Evolutionary conservation across 2,329 filamentous ascomycete genomes (phyloP).

Genomic region (Diaporthe velutina): DNA sequence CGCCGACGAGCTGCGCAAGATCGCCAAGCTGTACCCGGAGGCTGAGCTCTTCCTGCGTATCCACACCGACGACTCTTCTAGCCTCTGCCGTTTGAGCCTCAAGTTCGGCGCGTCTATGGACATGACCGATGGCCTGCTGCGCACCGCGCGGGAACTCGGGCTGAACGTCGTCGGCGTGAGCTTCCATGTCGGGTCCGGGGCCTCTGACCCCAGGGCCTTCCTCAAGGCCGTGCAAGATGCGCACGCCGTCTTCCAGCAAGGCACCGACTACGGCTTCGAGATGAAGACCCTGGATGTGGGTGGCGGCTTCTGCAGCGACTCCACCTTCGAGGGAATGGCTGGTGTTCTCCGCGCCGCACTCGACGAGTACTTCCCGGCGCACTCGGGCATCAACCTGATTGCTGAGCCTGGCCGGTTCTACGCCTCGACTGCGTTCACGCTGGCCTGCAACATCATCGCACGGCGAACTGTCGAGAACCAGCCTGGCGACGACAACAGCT

Average conservation of each 20-base stretch:
- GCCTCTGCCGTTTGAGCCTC: conserved; percentile 93
- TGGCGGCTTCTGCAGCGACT: conserved; percentile 88
- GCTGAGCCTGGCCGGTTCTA: conserved; percentile 98
- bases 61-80: conserved; percentile 94
- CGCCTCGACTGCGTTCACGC: conserved; percentile 90
- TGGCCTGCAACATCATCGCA: conserved; percentile 96
- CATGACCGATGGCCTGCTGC: conserved; percentile 80
- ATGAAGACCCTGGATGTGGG: conserved; percentile 94
- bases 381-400: conserved; percentile 82
- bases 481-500: conserved; percentile 71
- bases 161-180: conserved; percentile 96
- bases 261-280: conserved; percentile 79
- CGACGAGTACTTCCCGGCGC: conserved; percentile 87
- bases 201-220: conserved; percentile 93
- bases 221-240: conserved; percentile 92
- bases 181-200: conserved; percentile 97
- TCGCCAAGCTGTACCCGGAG: conserved; percentile 88
- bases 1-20: conserved; percentile 96
- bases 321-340: conserved; percentile 90
- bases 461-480: conserved; percentile 88
- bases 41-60: conserved; percentile 96
- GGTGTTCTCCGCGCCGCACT: conserved; percentile 82
- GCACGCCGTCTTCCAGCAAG: conserved; percentile 89
- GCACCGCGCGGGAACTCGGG: conserved; percentile 82
- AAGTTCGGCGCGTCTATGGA: conserved; percentile 97